Evolutionary conservation across 2,329 filamentous ascomycete genomes (phyloP).

Genomic region (Chrysoporthe deuterocubensis): DNA sequence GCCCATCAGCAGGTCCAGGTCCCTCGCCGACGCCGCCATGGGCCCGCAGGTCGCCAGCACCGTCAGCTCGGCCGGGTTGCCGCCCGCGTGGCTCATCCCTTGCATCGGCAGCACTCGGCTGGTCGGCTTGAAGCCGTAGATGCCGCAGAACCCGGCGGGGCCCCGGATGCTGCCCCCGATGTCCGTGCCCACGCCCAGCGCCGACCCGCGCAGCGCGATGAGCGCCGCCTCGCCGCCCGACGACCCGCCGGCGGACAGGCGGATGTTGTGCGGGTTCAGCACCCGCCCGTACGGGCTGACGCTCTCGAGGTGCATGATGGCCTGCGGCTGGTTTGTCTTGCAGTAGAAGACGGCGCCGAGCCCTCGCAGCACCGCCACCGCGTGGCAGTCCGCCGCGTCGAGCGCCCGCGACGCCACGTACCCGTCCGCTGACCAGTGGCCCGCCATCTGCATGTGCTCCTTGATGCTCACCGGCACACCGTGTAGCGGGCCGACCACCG

Average conservation of each 20-base stretch:
- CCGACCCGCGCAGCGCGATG: slow-evolving; percentile 45
- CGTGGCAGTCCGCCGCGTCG: slow-evolving; percentile 56
- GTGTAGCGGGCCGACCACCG: slow-evolving; percentile 60
- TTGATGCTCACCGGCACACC: slow-evolving; percentile 58
- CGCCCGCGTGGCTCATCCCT: slow-evolving; percentile 33
- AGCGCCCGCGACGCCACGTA: slow-evolving; percentile 55
- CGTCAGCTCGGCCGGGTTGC: slow-evolving; percentile 39
- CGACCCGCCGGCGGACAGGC: slow-evolving; percentile 65
- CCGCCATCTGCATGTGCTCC: slow-evolving; percentile 61
- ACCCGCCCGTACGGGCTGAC: slow-evolving; percentile 65
- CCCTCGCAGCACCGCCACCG: slow-evolving; percentile 59
- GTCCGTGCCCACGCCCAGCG: slow-evolving; percentile 48
- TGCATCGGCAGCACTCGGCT: slow-evolving; percentile 35
- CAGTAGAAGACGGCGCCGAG: slow-evolving; percentile 67
- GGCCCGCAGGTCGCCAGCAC: slow-evolving; percentile 41
- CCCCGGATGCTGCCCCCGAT: slow-evolving; percentile 47
- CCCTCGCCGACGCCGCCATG: slow-evolving; percentile 39
- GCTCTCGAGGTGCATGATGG: slow-evolving; percentile 59
- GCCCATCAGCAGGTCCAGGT: slow-evolving; percentile 41
- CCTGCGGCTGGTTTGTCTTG: slow-evolving; percentile 71
- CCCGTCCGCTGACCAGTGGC: slow-evolving; percentile 54
- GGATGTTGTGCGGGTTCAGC: slow-evolving; percentile 65
- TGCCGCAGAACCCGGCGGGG: slow-evolving; percentile 42
- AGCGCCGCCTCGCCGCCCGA: slow-evolving; percentile 60
- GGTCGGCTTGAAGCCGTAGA: slow-evolving; percentile 36